Evolutionary conservation across 768 basidiomycete species (phyloP), one percentile per base, ranked within the genome.

Genomic region (Rubroboletus pulcherrimus): DNA sequence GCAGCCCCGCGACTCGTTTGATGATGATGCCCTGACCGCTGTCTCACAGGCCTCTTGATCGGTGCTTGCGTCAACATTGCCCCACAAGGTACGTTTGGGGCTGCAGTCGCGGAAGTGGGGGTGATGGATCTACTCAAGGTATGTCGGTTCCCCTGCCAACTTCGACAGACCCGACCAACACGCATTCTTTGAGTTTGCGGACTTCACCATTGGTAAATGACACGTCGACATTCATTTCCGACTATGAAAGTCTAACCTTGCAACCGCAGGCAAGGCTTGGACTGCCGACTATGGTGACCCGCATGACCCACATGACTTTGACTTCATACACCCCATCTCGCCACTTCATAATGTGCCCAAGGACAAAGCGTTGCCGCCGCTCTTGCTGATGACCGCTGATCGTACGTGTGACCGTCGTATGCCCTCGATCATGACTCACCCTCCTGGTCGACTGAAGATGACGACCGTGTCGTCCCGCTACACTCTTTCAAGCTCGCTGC

Each of bases 401-500:
- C 88, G 87, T 91, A 68, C 59, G 87, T 78, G 43, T 30, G 17
- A 45, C n/a, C 10, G 7, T 33, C 8, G 8, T 33, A 33, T 35
- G 5, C 19, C 17, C 35, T 24, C 19, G 7, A 50, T 38, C 9
- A 30, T 50, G 42, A 47, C 58, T 63, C 21, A 63, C 33, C 21
- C 19, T n/a, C 31, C 24, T 29, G 30, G 30, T 45, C 43, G 39
- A 38, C 21, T 33, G 12, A 62, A 90, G 89, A 90, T 58, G 91
- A 92, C 61, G 89, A 91, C 63, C 85, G 91, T 34, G 91, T 93
- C n/a, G 89, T 92, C 5, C 89, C 89, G 1, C 74, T 90, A 66
- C 91, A 92, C 71, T 89, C 89, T 9, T 91, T 89, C 80, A 93
- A 93, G 71, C 78, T 83, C 49, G 84, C 86, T 0, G 91, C 91